Conservation (phyloP, 345 rosid species). For the Brassica nigra region DNA sequence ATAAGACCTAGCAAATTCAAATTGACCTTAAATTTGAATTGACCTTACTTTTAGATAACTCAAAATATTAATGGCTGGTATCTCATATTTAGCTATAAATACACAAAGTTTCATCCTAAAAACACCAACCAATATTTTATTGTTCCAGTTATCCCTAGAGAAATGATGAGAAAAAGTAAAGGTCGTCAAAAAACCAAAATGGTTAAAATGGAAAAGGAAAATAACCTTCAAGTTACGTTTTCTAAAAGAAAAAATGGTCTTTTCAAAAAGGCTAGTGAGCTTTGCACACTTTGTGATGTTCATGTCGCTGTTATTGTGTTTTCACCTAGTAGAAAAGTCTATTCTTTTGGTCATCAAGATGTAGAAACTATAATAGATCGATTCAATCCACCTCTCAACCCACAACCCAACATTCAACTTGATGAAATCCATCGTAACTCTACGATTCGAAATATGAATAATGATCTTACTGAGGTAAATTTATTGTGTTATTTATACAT, state of each 20-base stretch:
- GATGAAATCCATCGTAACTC: constrained; percentile 50
- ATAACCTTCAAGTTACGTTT: constrained; percentile 38
- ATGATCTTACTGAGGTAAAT: constrained; percentile 44
- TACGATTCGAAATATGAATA: constrained; percentile 47
- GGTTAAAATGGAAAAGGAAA: constrained; percentile 33
- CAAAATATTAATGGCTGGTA: not conserved
- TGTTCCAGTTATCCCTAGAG: not conserved
- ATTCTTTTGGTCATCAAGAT: constrained; percentile 61
- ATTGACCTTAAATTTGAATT: not conserved
- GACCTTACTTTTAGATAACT: not conserved
- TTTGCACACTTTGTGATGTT: constrained; percentile 37
- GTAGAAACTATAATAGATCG: constrained; percentile 47
- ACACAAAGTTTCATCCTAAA: not conserved
- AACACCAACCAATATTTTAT: not conserved
- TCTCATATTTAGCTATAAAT: constrained; percentile 6
- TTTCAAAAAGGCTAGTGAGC: constrained; percentile 39
- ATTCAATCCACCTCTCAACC: constrained; percentile 25
- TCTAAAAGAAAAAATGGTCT: constrained; percentile 36
- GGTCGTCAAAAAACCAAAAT: constrained; percentile 36
- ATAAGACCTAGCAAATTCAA: not conserved
- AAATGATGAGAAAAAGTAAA: constrained; percentile 43
- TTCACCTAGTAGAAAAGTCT: constrained; percentile 44
- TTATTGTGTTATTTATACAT: not conserved
- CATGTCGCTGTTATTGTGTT: constrained; percentile 24
- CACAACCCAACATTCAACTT: constrained; percentile 14